Evolutionary conservation across 768 basidiomycete genomes (phyloP).

Genomic region (Termitomyces sp.): DNA sequence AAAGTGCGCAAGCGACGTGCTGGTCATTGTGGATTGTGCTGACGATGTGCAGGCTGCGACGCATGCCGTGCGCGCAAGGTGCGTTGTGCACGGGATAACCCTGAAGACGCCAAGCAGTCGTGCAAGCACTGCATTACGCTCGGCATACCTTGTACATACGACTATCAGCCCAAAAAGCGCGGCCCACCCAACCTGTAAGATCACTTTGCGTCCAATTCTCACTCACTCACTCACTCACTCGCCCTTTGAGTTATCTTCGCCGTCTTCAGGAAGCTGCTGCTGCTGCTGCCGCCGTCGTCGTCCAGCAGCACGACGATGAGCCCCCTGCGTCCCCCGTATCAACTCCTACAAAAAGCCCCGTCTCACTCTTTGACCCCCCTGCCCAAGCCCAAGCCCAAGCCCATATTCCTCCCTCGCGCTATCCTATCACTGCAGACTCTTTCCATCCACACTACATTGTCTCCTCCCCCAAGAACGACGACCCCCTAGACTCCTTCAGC

Average conservation of each 20-base stretch:
- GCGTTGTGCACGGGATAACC: slow-evolving; percentile 74
- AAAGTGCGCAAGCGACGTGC: slow-evolving; percentile 38
- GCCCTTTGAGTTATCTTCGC: slow-evolving; percentile 53
- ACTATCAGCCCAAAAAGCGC: slow-evolving; percentile 90
- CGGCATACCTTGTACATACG: slow-evolving; percentile 82
- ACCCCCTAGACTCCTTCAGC: slow-evolving; percentile 53
- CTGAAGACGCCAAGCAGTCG: slow-evolving; percentile 67
- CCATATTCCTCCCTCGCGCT: slow-evolving; percentile 64
- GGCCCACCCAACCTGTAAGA: slow-evolving; percentile 88
- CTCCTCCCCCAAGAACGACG: slow-evolving; percentile 32
- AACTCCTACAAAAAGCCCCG: slow-evolving; percentile 4
- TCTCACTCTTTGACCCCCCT: slow-evolving; percentile 20
- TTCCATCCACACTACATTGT: slow-evolving; percentile 44
- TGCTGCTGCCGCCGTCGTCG: slow-evolving; percentile 31
- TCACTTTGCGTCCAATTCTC: background rate
- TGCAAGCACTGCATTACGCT: slow-evolving; percentile 87
- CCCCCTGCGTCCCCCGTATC: slow-evolving; percentile 40
- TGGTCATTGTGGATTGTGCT: no score
- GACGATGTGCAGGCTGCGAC: slow-evolving; percentile 59
- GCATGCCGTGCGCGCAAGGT: slow-evolving; percentile 86
- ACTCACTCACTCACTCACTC: background rate
- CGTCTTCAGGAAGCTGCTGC: slow-evolving; percentile 75
- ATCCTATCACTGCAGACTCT: slow-evolving; percentile 65
- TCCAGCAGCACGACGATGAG: slow-evolving; percentile 28
- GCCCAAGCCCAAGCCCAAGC: no score